Evolutionary conservation across 169 alveolate genomes (phyloP).

Genomic region (Cryptosporidium meleagridis): DNA sequence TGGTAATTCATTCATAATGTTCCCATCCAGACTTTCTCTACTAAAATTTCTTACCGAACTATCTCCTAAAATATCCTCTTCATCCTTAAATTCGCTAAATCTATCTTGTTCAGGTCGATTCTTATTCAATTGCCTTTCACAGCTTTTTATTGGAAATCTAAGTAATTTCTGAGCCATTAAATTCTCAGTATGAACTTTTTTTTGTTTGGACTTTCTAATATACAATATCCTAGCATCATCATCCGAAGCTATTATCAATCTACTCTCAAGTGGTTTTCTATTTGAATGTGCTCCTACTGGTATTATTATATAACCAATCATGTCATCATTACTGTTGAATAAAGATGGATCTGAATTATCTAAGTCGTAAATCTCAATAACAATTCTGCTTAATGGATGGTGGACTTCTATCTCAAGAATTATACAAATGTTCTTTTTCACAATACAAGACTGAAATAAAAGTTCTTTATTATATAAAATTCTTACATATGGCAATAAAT

Average conservation of each 20-base stretch:
- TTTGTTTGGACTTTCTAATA: constrained; percentile 65
- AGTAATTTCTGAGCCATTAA: constrained; percentile 61
- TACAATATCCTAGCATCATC: constrained; percentile 51
- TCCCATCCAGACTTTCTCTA: background rate
- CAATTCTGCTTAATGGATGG: constrained; percentile 54
- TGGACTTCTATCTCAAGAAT: constrained; percentile 63
- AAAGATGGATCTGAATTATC: constrained; percentile 61
- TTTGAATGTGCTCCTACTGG: constrained; percentile 62
- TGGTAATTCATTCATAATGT: background rate
- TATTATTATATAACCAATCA: constrained; percentile 31
- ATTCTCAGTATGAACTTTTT: constrained; percentile 33
- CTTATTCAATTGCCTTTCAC: background rate
- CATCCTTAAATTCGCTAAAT: constrained; percentile 1
- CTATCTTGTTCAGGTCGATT: background rate
- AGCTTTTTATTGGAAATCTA: constrained; percentile 47
- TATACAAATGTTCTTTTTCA: constrained; percentile 39
- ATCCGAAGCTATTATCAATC: constrained; percentile 25
- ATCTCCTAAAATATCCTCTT: background rate
- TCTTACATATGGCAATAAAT: constrained; percentile 54
- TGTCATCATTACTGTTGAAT: constrained; percentile 4
- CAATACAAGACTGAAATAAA: constrained; percentile 40
- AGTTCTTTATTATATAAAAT: constrained; percentile 38
- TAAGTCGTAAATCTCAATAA: constrained; percentile 27
- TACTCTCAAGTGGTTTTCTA: constrained; percentile 51
- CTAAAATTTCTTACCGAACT: background rate